Percentiles rank a stretch among this genome's conserved stretches.
These are phyloP conservation scores for Carpinus fangiana DNA, from an alignment of 306 rosid genomes.

Conservation along the genomic window DNA sequence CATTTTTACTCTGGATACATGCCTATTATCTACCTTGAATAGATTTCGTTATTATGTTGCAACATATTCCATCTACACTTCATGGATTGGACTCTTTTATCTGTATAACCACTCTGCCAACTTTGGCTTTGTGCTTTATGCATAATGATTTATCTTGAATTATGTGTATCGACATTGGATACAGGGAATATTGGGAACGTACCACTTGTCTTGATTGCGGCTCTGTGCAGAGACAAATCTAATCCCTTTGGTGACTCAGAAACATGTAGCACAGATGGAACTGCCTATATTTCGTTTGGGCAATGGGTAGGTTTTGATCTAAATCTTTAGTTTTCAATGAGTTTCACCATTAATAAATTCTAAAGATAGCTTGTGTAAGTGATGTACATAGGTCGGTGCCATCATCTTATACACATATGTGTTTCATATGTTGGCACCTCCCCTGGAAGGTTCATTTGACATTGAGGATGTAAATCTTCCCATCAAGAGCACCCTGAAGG, in stretches of 20 bases:
- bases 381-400: slow-evolving; percentile 81
- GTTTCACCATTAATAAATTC: neutral
- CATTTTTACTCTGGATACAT: neutral
- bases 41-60: neutral
- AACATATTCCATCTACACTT: neutral
- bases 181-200: slow-evolving; percentile 98
- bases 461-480: slow-evolving; percentile 53
- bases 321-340: neutral
- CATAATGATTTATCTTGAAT: slow-evolving; percentile 21
- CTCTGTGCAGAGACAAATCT: slow-evolving; percentile 75
- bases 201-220: slow-evolving; percentile 92
- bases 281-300: slow-evolving; percentile 95
- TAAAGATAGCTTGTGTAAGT: slow-evolving; percentile 9
- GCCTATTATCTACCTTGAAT: neutral
- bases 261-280: slow-evolving; percentile 81
- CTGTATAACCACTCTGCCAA: slow-evolving; percentile 1
- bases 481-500: slow-evolving; percentile 39
- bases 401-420: slow-evolving; percentile 92
- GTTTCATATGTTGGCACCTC: slow-evolving; percentile 89
- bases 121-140: slow-evolving; percentile 8
- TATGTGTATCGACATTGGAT: slow-evolving; percentile 11
- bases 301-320: slow-evolving; percentile 81
- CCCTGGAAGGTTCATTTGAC: slow-evolving; percentile 89
- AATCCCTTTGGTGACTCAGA: slow-evolving; percentile 83
- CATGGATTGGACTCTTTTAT: neutral